A percentile compares a stretch with the other conserved stretches of the same genome.
Evolutionary conservation across 176 grass and related monocot species (phyloP).

Genomic region (Oryza longistaminata): DNA sequence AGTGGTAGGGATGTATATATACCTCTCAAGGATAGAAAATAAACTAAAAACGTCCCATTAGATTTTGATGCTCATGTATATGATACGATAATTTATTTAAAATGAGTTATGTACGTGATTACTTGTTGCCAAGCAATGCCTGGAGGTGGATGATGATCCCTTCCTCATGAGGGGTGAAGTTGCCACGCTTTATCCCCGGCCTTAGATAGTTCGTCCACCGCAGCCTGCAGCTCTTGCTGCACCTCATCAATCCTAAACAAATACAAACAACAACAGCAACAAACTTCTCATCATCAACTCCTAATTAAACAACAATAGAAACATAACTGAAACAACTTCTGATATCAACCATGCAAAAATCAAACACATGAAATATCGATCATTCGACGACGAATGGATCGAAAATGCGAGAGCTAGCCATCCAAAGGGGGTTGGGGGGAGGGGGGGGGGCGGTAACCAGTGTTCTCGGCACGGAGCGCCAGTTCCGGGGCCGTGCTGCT

Average conservation of each 20-base stretch:
- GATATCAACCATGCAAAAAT: not conserved
- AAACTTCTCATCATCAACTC: slow-evolving; percentile 35
- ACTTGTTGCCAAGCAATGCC: slow-evolving; percentile 61
- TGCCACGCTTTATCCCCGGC: slow-evolving; percentile 49
- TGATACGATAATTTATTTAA: not conserved
- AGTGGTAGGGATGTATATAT: too few relatives aligned
- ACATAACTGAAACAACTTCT: not conserved
- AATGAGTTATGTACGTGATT: not conserved
- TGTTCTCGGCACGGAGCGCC: slow-evolving; percentile 60
- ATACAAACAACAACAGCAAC: not conserved
- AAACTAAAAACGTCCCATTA: not conserved
- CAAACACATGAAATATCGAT: not conserved
- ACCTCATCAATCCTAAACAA: slow-evolving; percentile 55
- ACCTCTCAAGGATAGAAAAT: too few relatives aligned
- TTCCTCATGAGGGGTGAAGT: slow-evolving; percentile 60
- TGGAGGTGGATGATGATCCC: slow-evolving; percentile 68
- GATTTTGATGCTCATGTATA: not conserved
- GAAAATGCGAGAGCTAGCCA: too few relatives aligned
- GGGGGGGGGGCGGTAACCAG: slow-evolving; percentile 18
- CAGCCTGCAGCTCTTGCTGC: slow-evolving; percentile 63
- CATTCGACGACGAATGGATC: too few relatives aligned
- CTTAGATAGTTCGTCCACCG: slow-evolving; percentile 60
- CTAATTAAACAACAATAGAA: slow-evolving; percentile 23
- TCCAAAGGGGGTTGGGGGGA: too few relatives aligned
- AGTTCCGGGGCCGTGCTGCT: slow-evolving; percentile 60